Evolutionary conservation across 176 grass and related monocot species (phyloP).

Genomic region (Paspalum notatum): DNA sequence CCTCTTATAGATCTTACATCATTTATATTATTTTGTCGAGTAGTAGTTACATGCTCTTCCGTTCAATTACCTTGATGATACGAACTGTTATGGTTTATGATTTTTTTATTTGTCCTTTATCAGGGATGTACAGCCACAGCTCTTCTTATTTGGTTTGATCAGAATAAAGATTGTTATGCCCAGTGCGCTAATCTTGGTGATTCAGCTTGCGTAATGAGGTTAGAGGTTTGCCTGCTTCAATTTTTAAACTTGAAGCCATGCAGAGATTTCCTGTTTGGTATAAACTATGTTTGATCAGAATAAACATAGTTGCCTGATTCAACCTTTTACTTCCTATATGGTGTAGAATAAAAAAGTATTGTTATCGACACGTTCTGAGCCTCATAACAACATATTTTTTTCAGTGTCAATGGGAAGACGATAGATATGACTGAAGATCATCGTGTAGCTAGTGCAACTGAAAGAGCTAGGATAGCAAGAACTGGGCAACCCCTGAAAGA

Average conservation of each 20-base stretch:
- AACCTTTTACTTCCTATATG: not conserved
- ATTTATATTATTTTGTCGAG: constrained; percentile 6
- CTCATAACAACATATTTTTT: constrained; percentile 13
- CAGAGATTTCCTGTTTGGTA: not conserved
- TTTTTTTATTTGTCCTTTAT: constrained; percentile 35
- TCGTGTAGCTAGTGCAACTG: constrained; percentile 70
- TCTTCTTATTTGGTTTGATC: constrained; percentile 82
- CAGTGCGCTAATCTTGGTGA: constrained; percentile 95
- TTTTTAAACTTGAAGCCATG: not conserved
- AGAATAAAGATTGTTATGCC: constrained; percentile 68
- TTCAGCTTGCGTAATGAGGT: constrained; percentile 85
- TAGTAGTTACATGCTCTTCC: not conserved
- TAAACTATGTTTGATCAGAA: not conserved
- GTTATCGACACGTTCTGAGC: not conserved
- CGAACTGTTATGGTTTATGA: not conserved
- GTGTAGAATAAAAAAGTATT: constrained; percentile 2
- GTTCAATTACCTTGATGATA: constrained; percentile 18
- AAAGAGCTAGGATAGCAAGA: constrained; percentile 68
- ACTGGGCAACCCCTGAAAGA: constrained; percentile 73
- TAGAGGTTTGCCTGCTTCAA: constrained; percentile 17
- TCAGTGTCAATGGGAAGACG: constrained; percentile 62
- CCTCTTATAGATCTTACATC: not conserved
- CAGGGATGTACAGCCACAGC: constrained; percentile 92
- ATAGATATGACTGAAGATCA: constrained; percentile 84
- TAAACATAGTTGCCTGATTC: too few species aligned